phyloP scores from a whole-genome alignment of 2,329 filamentous ascomycete genomes.

The Pseudopithomyces maydicus region DNA sequence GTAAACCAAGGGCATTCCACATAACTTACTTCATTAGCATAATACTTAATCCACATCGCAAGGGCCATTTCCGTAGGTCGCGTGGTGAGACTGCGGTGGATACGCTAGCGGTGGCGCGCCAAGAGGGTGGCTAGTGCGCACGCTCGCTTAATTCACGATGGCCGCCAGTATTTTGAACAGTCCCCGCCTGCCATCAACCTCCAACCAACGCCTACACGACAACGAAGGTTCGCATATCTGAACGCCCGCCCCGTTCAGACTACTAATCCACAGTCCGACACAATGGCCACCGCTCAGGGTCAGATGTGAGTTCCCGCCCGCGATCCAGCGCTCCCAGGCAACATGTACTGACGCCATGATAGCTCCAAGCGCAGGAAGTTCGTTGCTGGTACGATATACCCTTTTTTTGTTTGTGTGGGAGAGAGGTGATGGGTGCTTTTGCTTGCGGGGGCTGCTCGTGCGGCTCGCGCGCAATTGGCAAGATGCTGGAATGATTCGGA shows the following conservation, averaged over 20 bases:
- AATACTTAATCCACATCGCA: too few relatives aligned
- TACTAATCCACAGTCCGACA: conserved; percentile 41
- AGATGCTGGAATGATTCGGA: conserved; percentile 10
- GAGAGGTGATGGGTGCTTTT: conserved; percentile 8
- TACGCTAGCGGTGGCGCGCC: conserved; percentile 3
- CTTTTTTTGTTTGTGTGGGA: conserved; percentile 17
- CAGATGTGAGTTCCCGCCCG: conserved; percentile 44
- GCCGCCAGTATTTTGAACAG: conserved; percentile 11
- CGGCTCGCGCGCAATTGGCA: conserved; percentile 11
- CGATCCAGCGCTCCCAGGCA: not conserved
- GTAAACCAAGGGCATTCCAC: too few relatives aligned
- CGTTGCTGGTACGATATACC: conserved; percentile 53
- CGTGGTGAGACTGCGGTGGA: not conserved
- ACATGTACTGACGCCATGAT: conserved; percentile 36
- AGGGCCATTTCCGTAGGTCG: not conserved
- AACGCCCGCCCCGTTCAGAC: conserved; percentile 43
- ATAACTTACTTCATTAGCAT: too few relatives aligned
- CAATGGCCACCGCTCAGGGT: conserved; percentile 48
- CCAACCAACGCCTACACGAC: conserved; percentile 31
- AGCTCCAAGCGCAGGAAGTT: conserved; percentile 87
- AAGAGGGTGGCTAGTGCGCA: conserved; percentile 15
- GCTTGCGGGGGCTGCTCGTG: conserved; percentile 57
- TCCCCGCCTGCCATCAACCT: conserved; percentile 18
- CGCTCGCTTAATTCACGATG: conserved; percentile 20
- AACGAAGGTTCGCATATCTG: conserved; percentile 38